A percentile compares a stretch with the other conserved stretches of the same genome.
phyloP scores from a whole-genome alignment of 192 early-diverging fungal genomes.

The Linnemannia schmuckeri region DNA sequence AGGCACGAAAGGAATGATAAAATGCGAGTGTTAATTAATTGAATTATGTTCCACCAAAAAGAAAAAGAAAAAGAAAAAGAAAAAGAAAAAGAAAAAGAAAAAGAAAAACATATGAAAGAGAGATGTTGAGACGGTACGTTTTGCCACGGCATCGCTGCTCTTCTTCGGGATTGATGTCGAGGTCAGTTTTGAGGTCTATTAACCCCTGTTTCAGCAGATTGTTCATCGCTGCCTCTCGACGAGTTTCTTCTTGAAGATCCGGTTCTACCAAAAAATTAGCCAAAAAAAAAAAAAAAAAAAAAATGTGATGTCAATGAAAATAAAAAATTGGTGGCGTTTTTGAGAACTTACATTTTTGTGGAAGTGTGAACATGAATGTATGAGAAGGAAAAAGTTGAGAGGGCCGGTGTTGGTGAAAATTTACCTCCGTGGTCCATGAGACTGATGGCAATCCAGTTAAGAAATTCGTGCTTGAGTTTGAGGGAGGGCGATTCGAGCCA shows the following conservation, averaged over 20 bases:
- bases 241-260: not conserved
- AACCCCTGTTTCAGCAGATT: not conserved
- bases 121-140: not conserved
- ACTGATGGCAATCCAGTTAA: slow-evolving; percentile 40
- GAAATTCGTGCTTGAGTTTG: slow-evolving; percentile 42
- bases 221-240: not conserved
- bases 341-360: not conserved
- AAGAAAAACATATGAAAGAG: not conserved
- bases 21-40: no score
- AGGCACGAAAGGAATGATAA: no score
- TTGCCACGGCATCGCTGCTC: not conserved
- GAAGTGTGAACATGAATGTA: not conserved
- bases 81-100: no score
- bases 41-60: no score
- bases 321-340: not conserved
- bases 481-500: slow-evolving; percentile 46
- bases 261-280: not conserved
- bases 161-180: not conserved
- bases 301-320: not conserved
- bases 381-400: not conserved
- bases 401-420: not conserved
- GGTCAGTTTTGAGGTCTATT: not conserved
- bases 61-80: no score
- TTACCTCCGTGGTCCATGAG: slow-evolving; percentile 34
- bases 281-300: not conserved